phyloP scores from a whole-genome alignment of 306 rosid genomes.

The Echinosophora koreensis region DNA sequence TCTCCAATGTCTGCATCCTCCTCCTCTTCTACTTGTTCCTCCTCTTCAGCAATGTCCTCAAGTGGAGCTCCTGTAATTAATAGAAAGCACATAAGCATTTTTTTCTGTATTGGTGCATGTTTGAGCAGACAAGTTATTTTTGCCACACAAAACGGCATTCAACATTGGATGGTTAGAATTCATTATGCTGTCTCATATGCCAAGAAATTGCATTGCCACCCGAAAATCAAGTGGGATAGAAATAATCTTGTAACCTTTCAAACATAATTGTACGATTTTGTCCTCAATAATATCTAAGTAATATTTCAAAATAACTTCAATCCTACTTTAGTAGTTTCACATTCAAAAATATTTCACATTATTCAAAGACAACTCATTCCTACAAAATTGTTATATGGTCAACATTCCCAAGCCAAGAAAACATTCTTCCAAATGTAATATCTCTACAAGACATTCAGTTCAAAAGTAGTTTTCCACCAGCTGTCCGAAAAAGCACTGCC shows the following conservation, averaged over 20 bases:
- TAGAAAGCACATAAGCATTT: not conserved
- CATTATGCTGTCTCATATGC: not conserved
- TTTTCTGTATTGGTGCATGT: slow-evolving; percentile 6
- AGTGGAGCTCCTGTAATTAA: slow-evolving; percentile 69
- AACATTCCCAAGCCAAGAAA: not conserved
- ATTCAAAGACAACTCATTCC: not conserved
- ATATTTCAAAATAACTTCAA: slow-evolving; percentile 6
- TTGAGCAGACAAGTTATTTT: slow-evolving; percentile 4
- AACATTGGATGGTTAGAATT: not conserved
- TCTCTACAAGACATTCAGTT: no score
- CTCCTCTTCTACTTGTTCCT: slow-evolving; percentile 91
- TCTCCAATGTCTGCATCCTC: slow-evolving; percentile 93
- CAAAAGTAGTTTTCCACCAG: no score
- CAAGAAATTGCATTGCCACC: slow-evolving; percentile 9
- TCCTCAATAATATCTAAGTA: not conserved
- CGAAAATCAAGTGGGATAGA: not conserved
- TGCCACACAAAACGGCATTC: slow-evolving; percentile 3
- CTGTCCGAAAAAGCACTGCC: slow-evolving; percentile 11
- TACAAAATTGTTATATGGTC: not conserved
- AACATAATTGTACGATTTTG: not conserved
- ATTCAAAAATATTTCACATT: slow-evolving; percentile 5
- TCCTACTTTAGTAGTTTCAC: not conserved
- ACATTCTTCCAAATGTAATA: no score
- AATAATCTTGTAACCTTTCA: not conserved
- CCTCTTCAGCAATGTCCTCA: slow-evolving; percentile 95